Evolutionary conservation across 441 rosid species (phyloP).

Genomic region (Erodium chrysanthum): DNA sequence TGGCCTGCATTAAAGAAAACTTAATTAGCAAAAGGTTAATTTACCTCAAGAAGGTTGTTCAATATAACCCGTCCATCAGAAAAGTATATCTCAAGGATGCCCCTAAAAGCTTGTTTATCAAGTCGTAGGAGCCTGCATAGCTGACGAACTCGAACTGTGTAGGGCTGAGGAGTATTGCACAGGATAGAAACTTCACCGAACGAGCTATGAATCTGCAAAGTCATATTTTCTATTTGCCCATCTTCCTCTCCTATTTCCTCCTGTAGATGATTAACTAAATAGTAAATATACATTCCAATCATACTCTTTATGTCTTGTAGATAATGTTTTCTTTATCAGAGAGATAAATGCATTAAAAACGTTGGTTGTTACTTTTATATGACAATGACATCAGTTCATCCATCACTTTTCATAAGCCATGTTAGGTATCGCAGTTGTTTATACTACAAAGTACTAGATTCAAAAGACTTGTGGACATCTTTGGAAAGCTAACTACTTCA

Average conservation of each 20-base stretch:
- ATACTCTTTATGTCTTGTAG: not conserved
- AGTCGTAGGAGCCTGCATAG: constrained; percentile 66
- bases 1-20: not conserved
- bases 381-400: not conserved
- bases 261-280: constrained; percentile 26
- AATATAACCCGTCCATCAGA: constrained; percentile 70
- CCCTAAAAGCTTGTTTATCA: constrained; percentile 73
- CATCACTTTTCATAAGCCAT: not conserved
- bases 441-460: not conserved
- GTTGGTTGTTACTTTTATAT: not conserved
- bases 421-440: not conserved
- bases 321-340: not conserved
- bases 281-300: not conserved
- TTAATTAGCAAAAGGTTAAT: not conserved
- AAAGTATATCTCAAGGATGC: constrained; percentile 79
- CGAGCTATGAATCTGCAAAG: constrained; percentile 44
- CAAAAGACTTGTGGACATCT: not conserved
- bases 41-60: constrained; percentile 76
- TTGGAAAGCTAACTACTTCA: not conserved
- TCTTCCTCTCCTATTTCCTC: constrained; percentile 60
- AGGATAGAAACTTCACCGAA: constrained; percentile 81
- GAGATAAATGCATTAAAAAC: too few relatives aligned
- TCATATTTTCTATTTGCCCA: constrained; percentile 53
- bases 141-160: constrained; percentile 59
- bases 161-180: constrained; percentile 87